These are phyloP conservation scores for Colletotrichum scovillei DNA, from an alignment of 2,329 filamentous ascomycete species.

Conservation along the genomic window DNA sequence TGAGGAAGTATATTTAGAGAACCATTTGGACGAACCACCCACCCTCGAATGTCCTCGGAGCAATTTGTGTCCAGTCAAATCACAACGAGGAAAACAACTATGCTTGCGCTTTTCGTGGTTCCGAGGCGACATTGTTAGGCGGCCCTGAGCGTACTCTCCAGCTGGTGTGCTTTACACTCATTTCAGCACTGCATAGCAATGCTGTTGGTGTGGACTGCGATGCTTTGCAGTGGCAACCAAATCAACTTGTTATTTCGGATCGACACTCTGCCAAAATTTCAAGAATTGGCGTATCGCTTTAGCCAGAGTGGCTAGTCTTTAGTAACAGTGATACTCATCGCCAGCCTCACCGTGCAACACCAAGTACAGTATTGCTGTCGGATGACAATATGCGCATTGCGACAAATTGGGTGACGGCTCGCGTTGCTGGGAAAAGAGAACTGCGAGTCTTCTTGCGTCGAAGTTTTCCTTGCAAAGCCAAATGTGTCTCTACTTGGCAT, in stretches of 20 bases:
- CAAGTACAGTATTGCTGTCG: neutral
- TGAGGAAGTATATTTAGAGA: too few relatives aligned
- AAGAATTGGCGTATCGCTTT: constrained; percentile 46
- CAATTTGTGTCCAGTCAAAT: neutral
- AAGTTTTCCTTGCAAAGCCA: too few relatives aligned
- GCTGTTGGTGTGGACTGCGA: too few relatives aligned
- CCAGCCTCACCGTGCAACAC: neutral
- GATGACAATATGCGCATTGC: neutral
- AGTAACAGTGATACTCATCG: neutral
- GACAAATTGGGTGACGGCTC: neutral
- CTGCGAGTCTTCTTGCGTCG: neutral
- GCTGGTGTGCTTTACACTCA: too few relatives aligned
- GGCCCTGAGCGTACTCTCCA: too few relatives aligned
- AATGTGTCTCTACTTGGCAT: too few relatives aligned
- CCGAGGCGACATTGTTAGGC: too few relatives aligned
- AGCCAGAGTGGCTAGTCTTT: constrained; percentile 41
- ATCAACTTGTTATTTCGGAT: neutral
- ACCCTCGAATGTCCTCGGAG: neutral
- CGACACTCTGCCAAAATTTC: constrained; percentile 39
- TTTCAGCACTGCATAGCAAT: too few relatives aligned
- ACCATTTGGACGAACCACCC: neutral
- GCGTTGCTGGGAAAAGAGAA: neutral
- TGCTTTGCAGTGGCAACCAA: neutral
- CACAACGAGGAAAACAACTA: too few relatives aligned
- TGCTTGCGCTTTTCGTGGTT: too few relatives aligned